phyloP scores from a whole-genome alignment of 2,329 filamentous ascomycete species.

The Alternaria triticimaculans region DNA sequence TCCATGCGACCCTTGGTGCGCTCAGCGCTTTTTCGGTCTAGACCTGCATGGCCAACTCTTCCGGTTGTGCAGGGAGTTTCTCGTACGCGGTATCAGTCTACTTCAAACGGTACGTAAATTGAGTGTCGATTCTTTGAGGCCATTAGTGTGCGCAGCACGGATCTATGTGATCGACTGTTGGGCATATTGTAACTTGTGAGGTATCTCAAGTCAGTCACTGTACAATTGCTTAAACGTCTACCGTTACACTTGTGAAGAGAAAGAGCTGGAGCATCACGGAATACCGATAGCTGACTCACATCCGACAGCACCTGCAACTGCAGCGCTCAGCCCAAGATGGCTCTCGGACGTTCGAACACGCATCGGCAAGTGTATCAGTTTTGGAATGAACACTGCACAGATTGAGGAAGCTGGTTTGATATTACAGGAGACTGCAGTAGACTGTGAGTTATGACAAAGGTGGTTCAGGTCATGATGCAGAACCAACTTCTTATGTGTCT shows the following conservation, averaged over 20 bases:
- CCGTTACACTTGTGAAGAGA: neutral
- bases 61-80: constrained; percentile 1
- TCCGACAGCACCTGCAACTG: constrained; percentile 3
- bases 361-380: constrained; percentile 76
- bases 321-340: constrained; percentile 63
- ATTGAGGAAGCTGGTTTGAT: constrained; percentile 64
- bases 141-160: neutral
- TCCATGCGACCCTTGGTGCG: constrained; percentile 30
- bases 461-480: neutral
- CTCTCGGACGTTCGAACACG: constrained; percentile 70
- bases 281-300: neutral
- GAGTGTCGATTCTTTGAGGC: neutral
- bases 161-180: neutral
- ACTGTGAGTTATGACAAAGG: constrained; percentile 57
- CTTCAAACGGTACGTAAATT: constrained; percentile 10
- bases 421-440: constrained; percentile 64
- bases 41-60: neutral
- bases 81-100: constrained; percentile 4
- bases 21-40: constrained; percentile 10
- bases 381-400: constrained; percentile 69
- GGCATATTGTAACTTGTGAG: neutral
- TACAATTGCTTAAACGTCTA: neutral
- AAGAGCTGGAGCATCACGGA: neutral
- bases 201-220: neutral
- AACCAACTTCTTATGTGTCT: neutral